Evolutionary conservation across 2,329 filamentous ascomycete genomes (phyloP).

Genomic region (Phaeosphaeriaceae sp.): DNA sequence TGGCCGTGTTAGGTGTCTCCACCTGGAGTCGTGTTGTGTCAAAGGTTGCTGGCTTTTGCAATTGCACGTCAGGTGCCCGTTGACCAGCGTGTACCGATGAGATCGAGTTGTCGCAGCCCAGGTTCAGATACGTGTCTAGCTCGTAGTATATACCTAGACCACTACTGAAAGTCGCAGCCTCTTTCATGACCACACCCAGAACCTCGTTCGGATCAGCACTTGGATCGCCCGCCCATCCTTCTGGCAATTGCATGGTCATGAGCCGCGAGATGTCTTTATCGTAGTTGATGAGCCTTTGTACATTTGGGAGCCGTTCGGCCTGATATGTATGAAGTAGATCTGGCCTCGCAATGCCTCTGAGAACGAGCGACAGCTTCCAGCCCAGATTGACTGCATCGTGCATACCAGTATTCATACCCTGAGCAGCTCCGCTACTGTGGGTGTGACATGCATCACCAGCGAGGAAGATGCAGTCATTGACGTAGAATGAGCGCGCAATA

Average conservation of each 20-base stretch:
- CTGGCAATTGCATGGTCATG: constrained; percentile 45
- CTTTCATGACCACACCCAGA: constrained; percentile 32
- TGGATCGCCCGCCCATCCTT: constrained; percentile 40
- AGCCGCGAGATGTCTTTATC: constrained; percentile 45
- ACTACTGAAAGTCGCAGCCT: constrained; percentile 39
- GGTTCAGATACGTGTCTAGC: constrained; percentile 45
- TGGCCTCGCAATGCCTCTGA: constrained; percentile 48
- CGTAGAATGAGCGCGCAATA: constrained; percentile 41
- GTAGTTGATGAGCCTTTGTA: constrained; percentile 50
- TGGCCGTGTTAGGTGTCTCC: constrained; percentile 53
- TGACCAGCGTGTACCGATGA: constrained; percentile 47
- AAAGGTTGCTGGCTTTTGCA: constrained; percentile 56
- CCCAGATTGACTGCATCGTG: constrained; percentile 62
- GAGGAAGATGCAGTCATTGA: constrained; percentile 58
- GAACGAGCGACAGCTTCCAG: constrained; percentile 61
- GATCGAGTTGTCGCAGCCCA: constrained; percentile 9
- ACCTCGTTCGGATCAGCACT: constrained; percentile 37
- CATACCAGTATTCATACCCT: constrained; percentile 66
- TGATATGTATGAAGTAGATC: constrained; percentile 58
- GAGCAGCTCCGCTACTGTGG: constrained; percentile 62
- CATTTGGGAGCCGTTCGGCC: constrained; percentile 57
- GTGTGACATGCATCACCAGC: constrained; percentile 66
- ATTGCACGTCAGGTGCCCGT: constrained; percentile 55
- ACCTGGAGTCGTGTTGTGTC: constrained; percentile 53
- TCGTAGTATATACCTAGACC: constrained; percentile 44